Evolutionary conservation across 192 early-diverging fungal genomes (phyloP).

Genomic region (Martensiomyces pterosporus): DNA sequence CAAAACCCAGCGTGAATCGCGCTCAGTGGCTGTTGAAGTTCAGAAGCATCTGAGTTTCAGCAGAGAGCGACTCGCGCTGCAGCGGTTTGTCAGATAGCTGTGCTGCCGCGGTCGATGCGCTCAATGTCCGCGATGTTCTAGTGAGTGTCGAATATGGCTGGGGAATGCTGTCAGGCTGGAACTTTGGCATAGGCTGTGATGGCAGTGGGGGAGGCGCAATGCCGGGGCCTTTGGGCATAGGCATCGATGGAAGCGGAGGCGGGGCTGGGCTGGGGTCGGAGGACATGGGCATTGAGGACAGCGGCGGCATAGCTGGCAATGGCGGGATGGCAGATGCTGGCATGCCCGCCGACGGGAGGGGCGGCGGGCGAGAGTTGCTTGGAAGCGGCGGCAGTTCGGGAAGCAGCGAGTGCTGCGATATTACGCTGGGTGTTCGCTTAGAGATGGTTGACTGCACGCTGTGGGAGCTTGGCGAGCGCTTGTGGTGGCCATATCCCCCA

Average conservation of each 20-base stretch:
- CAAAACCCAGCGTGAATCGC: no score
- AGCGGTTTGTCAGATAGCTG: no score
- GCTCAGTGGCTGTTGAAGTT: conserved; percentile 41
- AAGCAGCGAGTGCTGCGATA: no score
- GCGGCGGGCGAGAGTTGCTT: conserved; percentile 10
- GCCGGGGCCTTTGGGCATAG: no score
- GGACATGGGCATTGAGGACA: no score
- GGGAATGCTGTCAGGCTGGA: conserved; percentile 20
- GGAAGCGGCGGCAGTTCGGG: conserved; percentile 29
- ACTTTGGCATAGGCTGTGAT: conserved; percentile 35
- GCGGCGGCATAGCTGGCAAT: not conserved
- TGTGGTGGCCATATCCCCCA: not conserved
- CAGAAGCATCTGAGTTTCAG: conserved; percentile 46
- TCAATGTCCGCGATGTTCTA: no score
- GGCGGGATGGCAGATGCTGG: conserved; percentile 31
- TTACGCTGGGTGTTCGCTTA: no score
- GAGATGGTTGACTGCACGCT: conserved; percentile 3
- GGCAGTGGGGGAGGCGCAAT: conserved; percentile 24
- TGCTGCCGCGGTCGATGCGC: no score
- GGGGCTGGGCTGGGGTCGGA: no score
- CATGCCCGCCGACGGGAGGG: conserved; percentile 29
- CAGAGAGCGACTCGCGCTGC: no score
- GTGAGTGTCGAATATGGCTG: not conserved
- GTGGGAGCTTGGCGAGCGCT: conserved; percentile 19
- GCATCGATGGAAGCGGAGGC: no score